A percentile compares a stretch with the other conserved stretches of the same genome.
Evolutionary conservation across 768 basidiomycete species (phyloP).

Genomic region (Lactarius quietus): DNA sequence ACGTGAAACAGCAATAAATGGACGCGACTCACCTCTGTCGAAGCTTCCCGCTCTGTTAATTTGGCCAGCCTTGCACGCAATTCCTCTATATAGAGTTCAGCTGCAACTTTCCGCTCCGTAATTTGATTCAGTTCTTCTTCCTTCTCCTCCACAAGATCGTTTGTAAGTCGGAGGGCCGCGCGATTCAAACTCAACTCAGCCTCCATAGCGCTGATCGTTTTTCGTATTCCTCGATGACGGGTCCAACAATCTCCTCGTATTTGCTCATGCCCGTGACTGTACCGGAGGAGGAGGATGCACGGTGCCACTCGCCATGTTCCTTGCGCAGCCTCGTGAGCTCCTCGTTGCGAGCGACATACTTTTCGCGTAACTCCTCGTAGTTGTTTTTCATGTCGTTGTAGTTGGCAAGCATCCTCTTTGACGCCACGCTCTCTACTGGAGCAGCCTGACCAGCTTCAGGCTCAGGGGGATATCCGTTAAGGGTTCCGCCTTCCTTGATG

Average conservation of each 20-base stretch:
- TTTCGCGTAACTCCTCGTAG: slow-evolving; percentile 78
- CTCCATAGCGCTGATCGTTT: slow-evolving; percentile 95
- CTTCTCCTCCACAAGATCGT: slow-evolving; percentile 90
- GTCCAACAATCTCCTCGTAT: slow-evolving; percentile 92
- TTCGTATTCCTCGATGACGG: slow-evolving; percentile 98
- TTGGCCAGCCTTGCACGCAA: slow-evolving; percentile 76
- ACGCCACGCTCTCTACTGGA: slow-evolving; percentile 40
- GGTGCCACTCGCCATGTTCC: slow-evolving; percentile 73
- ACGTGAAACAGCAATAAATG: slow-evolving; percentile 12
- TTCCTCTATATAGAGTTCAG: slow-evolving; percentile 86
- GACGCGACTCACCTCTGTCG: slow-evolving; percentile 69
- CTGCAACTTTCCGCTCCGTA: slow-evolving; percentile 66
- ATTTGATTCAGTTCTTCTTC: slow-evolving; percentile 72
- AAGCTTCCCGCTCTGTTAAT: slow-evolving; percentile 81
- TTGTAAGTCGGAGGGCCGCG: slow-evolving; percentile 84
- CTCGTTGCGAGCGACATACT: slow-evolving; percentile 85
- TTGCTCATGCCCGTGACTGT: slow-evolving; percentile 58
- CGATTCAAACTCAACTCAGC: slow-evolving; percentile 84
- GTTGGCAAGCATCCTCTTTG: slow-evolving; percentile 74
- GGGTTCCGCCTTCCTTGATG: slow-evolving; percentile 63
- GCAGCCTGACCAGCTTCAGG: background rate
- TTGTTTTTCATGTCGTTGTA: slow-evolving; percentile 82
- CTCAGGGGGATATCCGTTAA: slow-evolving; percentile 25
- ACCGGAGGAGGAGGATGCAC: slow-evolving; percentile 54
- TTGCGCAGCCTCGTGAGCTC: slow-evolving; percentile 78